phyloP scores from a whole-genome alignment of 2,329 filamentous ascomycete genomes.

The Aspergillus pseudotamarii region DNA sequence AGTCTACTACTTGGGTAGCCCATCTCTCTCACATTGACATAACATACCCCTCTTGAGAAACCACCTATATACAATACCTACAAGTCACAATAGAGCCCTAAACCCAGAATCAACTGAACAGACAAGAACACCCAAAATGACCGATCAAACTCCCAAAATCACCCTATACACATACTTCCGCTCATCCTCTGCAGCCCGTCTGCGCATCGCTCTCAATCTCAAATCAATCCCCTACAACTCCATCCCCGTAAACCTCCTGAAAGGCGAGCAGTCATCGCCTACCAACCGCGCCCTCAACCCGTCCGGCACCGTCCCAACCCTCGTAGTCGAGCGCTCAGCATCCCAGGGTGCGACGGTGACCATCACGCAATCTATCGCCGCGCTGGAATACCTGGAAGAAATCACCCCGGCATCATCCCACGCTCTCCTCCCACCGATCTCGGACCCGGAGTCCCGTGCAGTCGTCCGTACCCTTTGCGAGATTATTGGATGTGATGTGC shows the following conservation, averaged over 20 bases:
- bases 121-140: slow-evolving; percentile 19
- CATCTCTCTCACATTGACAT: not conserved
- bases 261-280: slow-evolving; percentile 53
- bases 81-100: not conserved
- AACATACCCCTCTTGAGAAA: not conserved
- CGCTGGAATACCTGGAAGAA: slow-evolving; percentile 66
- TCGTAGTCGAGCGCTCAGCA: slow-evolving; percentile 42
- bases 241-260: slow-evolving; percentile 57
- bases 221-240: slow-evolving; percentile 56
- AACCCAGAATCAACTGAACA: not conserved
- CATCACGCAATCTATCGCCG: slow-evolving; percentile 62
- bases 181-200: slow-evolving; percentile 64
- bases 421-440: slow-evolving; percentile 50
- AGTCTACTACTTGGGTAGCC: not conserved
- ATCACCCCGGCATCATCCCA: slow-evolving; percentile 46
- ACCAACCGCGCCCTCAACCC: slow-evolving; percentile 57
- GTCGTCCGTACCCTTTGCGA: slow-evolving; percentile 55
- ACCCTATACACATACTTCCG: slow-evolving; percentile 63
- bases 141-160: slow-evolving; percentile 20
- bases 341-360: slow-evolving; percentile 30
- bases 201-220: slow-evolving; percentile 62
- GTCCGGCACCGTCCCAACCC: slow-evolving; percentile 57
- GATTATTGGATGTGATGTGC: slow-evolving; percentile 61
- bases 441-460: slow-evolving; percentile 49
- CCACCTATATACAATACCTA: not conserved